Base-by-base conservation (phyloP, 1,139 yeast genomes). In the Pichia sp. region DNA sequence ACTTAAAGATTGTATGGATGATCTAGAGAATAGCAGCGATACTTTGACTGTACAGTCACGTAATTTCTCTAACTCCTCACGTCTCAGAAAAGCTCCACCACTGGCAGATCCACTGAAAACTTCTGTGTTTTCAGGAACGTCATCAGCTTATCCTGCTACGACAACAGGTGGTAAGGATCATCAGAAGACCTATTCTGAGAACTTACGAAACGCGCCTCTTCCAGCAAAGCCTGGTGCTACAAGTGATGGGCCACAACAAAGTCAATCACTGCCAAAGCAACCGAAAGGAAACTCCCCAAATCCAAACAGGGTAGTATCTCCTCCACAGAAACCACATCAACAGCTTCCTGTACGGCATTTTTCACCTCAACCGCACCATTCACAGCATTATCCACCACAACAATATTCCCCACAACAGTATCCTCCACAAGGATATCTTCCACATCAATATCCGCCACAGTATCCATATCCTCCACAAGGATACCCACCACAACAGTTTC, bases 1-100 rank as follows among this genome's bases (percentile, higher is more conserved):
- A 41, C 51, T 67, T 15, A 57, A 57, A 59, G 64, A 59, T 15
- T 59, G 64, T n/a, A 50, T 66, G 51, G 49, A 40, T 13, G 57
- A 55, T 10, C 53, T 54, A n/a, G 54, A 42, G n/a, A 42, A 26
- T 42, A 42, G 45, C 30, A 42, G 30, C n/a, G 30, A 19, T 29
- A 42, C 30, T 15, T 6, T 19, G 13, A 42, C 30, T 16, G 45
- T 19, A 3, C 40, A 36, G 15, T 36, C 40, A 36, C 40, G 50
- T 30, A 44, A 45, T 2, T 49, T 51, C 6, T n/a, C 19, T 26
- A 13, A n/a, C 26, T 16, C 30, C 2, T 45, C 48, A 5, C 48
- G 40, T 42, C n/a, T 42, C 31, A 19, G 45, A 42, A 42, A 26
- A 4, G 29, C 45, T n/a, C 45, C 29, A 42, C 45, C 45, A 42